These are phyloP conservation scores for Calonectria henricotiae DNA, from an alignment of 2,329 filamentous ascomycete genomes.

Conservation along the genomic window DNA sequence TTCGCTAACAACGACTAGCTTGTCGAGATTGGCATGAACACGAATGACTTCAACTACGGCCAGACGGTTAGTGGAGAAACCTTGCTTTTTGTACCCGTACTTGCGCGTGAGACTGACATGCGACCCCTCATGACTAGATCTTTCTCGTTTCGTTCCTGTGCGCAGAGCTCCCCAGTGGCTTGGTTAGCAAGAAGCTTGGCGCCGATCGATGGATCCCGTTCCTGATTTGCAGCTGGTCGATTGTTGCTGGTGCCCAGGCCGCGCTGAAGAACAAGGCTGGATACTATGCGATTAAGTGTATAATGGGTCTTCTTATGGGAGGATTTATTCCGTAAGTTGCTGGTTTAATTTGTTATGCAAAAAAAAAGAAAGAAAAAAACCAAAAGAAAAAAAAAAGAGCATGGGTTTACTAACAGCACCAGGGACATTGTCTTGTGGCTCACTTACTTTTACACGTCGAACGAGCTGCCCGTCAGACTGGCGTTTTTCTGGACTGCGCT, in stretches of 20 bases:
- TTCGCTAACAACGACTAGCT: conserved; percentile 50
- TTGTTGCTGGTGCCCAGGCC: conserved; percentile 60
- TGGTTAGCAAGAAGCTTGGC: conserved; percentile 68
- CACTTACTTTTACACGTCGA: conserved; percentile 83
- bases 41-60: conserved; percentile 65
- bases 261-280: conserved; percentile 57
- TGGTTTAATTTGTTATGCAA: background rate
- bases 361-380: too few relatives aligned
- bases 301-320: conserved; percentile 66
- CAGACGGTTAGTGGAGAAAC: conserved; percentile 54
- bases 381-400: too few relatives aligned
- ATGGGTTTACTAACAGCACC: background rate
- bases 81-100: conserved; percentile 3
- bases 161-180: conserved; percentile 66
- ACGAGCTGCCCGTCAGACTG: conserved; percentile 78
- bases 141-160: conserved; percentile 64
- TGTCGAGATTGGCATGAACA: conserved; percentile 61
- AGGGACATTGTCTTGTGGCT: conserved; percentile 75
- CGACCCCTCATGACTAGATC: conserved; percentile 52
- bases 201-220: conserved; percentile 65
- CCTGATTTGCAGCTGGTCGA: conserved; percentile 61
- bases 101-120: conserved; percentile 17
- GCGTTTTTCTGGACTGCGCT: conserved; percentile 81
- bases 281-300: conserved; percentile 62
- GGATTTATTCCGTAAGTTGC: conserved; percentile 66